Base-by-base conservation (phyloP, 164 flowering plant genomes). In the Hamamelis virginiana region DNA sequence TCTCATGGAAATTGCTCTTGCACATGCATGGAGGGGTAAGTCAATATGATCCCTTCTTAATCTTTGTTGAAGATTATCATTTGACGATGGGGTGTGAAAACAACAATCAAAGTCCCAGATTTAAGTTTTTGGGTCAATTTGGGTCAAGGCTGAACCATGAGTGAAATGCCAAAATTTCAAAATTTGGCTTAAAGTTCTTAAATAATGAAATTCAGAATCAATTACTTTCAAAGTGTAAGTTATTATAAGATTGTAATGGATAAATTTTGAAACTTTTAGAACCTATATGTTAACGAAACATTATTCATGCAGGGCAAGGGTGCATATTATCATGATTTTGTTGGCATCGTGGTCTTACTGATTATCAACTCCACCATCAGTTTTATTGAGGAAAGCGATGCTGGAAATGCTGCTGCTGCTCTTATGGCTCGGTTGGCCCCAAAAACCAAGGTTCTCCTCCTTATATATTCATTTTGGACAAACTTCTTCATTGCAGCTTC, bases 401-500 rank as follows among this genome's bases (percentile, higher is more conserved):
- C 95, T 22, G 91, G 92, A 9, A 90, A 90, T 80, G 95, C 95
- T 16, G 95, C 95, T 44, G 91, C 91, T 56, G 91, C 95, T 55
- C 91, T 89, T 23, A 89, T 89, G 95, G 95, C 95, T 67, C 82
- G 87, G 19, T 71, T 89, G 62, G 95, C 92, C 46, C 92, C 92
- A 57, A 88, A 86, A 85, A 89, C 95, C 28, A 90, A 90, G 89
- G 95, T 89, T 43, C 53, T 21, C 14, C 10, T 21, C 11, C 45
- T 41, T 55, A 33, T 9, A 38, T 21, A 1, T 41, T 67, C 38
- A 55, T 27, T 67, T 21, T 25, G n/a, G 6, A 27, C 22, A n/a
- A 44, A 21, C 1, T 22, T 41, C 5, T 67, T 1, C 26, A 4
- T 57, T 26, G 26, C 27, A 19, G 3, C 57, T 25, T 56, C 23